These are phyloP conservation scores for Chytriomyces sp. DNA, from an alignment of 192 early-diverging fungal genomes.

Conservation along the genomic window DNA sequence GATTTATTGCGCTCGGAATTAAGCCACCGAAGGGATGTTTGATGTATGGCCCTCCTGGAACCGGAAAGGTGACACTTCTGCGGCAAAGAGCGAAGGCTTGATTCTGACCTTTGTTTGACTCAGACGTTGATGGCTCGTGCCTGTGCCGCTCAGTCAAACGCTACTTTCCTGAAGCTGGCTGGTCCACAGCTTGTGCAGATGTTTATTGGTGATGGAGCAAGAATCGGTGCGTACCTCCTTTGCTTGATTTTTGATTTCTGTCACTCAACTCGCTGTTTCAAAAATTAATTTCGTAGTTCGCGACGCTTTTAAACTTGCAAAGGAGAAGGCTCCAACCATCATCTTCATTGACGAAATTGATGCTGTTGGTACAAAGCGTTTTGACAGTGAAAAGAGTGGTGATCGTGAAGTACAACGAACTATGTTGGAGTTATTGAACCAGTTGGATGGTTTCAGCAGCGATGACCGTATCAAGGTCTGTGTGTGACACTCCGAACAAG, in stretches of 20 bases:
- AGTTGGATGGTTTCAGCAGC: conserved; percentile 95
- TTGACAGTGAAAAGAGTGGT: conserved; percentile 95
- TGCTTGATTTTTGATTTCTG: neutral
- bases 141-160: conserved; percentile 97
- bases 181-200: conserved; percentile 93
- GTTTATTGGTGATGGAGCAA: conserved; percentile 60
- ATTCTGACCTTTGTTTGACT: neutral
- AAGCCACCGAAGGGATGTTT: conserved; percentile 98
- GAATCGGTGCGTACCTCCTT: conserved; percentile 34
- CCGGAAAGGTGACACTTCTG: conserved; percentile 70
- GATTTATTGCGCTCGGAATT: conserved; percentile 93
- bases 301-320: conserved; percentile 95
- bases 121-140: conserved; percentile 91
- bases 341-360: conserved; percentile 99
- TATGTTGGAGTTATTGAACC: conserved; percentile 98
- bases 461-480: conserved; percentile 91
- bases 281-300: conserved; percentile 60
- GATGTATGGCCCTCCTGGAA: conserved; percentile 96
- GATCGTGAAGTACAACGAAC: conserved; percentile 99
- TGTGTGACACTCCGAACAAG: conserved; percentile 52
- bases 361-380: conserved; percentile 98
- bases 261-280: conserved; percentile 39
- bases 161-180: conserved; percentile 94
- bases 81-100: neutral
- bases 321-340: conserved; percentile 98